These are phyloP conservation scores for Cercospora brassicicola DNA, from an alignment of 2,329 filamentous ascomycete genomes.

Conservation along the genomic window DNA sequence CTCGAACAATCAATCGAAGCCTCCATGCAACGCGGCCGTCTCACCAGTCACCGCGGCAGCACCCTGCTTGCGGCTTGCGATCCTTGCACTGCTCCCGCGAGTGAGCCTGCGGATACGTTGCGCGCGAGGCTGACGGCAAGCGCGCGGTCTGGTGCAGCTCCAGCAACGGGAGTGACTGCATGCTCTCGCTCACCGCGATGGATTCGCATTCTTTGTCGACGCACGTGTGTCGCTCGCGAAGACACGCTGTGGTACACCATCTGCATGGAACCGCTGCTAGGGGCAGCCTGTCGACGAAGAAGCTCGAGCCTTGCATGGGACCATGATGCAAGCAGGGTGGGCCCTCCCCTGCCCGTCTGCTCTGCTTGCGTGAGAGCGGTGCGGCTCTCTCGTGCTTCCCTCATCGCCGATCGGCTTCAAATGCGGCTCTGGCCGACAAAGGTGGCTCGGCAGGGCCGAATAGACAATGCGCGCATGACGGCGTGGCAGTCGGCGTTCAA, in stretches of 20 bases:
- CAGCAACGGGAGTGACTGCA: not conserved
- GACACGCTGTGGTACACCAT: not conserved
- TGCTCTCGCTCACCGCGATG: not conserved
- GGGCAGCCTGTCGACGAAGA: not conserved
- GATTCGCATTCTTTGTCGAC: not conserved
- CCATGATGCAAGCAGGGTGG: not conserved
- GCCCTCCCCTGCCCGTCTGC: not conserved
- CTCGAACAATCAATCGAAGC: conserved; percentile 1
- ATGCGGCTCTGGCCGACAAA: conserved; percentile 6
- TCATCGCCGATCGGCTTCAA: not conserved
- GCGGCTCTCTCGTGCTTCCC: not conserved
- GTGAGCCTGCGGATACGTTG: not conserved
- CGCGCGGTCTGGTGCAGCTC: not conserved
- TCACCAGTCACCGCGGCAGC: not conserved
- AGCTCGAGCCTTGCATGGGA: conserved; percentile 7
- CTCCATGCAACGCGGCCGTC: not conserved
- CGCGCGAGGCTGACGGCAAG: not conserved
- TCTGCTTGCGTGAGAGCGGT: conserved; percentile 6
- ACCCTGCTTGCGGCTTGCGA: not conserved
- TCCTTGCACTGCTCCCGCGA: not conserved
- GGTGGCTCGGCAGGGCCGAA: not conserved
- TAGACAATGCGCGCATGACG: not conserved
- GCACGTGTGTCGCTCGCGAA: not conserved
- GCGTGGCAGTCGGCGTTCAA: not conserved
- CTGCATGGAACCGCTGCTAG: not conserved